Base-by-base conservation (phyloP, 2,329 filamentous ascomycete species). In the Aspergillus sp. region DNA sequence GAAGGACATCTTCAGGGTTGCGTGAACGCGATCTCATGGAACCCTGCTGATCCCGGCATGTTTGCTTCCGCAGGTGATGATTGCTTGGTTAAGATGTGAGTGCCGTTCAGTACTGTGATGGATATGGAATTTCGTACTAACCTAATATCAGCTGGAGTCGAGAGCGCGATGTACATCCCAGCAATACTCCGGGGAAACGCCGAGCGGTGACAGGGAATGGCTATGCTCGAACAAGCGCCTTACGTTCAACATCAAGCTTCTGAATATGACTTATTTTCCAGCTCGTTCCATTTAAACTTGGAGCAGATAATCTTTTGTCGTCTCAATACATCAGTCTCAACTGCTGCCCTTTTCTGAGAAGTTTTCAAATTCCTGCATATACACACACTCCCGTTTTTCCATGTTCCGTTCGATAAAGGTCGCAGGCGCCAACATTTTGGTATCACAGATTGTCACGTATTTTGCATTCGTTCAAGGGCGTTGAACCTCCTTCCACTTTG, bases 41-140 rank as follows among this genome's bases (percentile, higher is more conserved):
- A 93, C 67, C 93, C 95, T 1, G 82, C 78, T 11, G 85, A 97
- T 68, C 87, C 91, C 1, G 85, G 85, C 60, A 88, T 97, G 79
- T 91, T 97, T 74, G 95, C 92, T 15, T 93, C 92, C 12, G 93
- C 90, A 57, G 93, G 93, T 17, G 95, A 99, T 72, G 95, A 98
- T 69, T 82, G 83, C 53, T 87, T 84, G 70, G 88, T 98, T 62
- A 88, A 89, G 76, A 92, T 99, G 89, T 97, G 80, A 80, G 89
- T 51, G 20, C 58, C 18, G 18, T 12, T 20, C 17, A 47, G 12
- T 30, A 22, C 7, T 53, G n/a, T 17, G 24, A 36, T 24, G 49
- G 24, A 15, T 15, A 22, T 18, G 34, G 3, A 26, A 43, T n/a
- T 18, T 20, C 34, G 42, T 42, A 53, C 60, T 62, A 38, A 62